Evolutionary conservation across 768 basidiomycete genomes (phyloP).

Genomic region (Amanita muscaria): DNA sequence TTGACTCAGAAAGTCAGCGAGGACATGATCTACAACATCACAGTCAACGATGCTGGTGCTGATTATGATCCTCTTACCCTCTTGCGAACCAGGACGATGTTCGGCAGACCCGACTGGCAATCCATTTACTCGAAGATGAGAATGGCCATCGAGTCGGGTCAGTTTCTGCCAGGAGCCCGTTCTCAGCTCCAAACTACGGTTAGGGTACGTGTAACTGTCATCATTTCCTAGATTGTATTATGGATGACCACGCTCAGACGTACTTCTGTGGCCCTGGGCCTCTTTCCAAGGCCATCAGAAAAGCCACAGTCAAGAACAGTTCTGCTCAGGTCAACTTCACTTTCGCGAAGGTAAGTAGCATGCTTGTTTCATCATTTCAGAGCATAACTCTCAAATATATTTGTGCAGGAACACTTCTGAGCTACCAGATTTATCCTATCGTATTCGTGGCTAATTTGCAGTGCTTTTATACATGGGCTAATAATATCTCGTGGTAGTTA

Average conservation of each 20-base stretch:
- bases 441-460: conserved; percentile 7
- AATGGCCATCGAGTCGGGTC: conserved; percentile 72
- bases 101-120: conserved; percentile 88
- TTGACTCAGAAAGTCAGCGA: conserved; percentile 79
- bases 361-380: background rate
- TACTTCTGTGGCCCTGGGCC: conserved; percentile 83
- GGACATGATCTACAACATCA: conserved; percentile 89
- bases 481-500: too few species aligned
- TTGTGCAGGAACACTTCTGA: conserved; percentile 67
- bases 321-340: conserved; percentile 57
- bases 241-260: conserved; percentile 46
- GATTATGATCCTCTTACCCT: conserved; percentile 87
- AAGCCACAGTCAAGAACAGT: conserved; percentile 51
- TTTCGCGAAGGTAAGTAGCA: conserved; percentile 63
- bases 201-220: conserved; percentile 45
- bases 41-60: conserved; percentile 77
- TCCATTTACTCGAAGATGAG: conserved; percentile 68
- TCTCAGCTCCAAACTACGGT: conserved; percentile 78
- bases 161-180: conserved; percentile 72
- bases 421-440: conserved; percentile 13
- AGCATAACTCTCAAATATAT: too few species aligned
- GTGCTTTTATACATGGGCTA: too few species aligned
- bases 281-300: conserved; percentile 70
- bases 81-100: conserved; percentile 82
- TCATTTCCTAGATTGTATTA: too few species aligned